These are phyloP conservation scores for Batkoa obscura DNA, from an alignment of 371 early-diverging fungal species.

Conservation along the genomic window DNA sequence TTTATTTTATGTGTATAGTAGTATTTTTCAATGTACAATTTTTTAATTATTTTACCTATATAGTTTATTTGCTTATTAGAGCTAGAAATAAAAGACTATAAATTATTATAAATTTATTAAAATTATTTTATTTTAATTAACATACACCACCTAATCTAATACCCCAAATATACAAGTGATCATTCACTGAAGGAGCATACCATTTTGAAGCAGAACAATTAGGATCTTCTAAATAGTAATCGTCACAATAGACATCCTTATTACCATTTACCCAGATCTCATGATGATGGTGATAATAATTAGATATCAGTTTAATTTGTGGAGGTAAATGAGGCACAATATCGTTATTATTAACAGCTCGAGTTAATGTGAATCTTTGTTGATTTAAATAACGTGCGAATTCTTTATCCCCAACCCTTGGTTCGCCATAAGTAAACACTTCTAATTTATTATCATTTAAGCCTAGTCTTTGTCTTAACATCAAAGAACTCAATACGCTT, in stretches of 20 bases:
- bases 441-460: neutral
- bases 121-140: too few species aligned
- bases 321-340: neutral
- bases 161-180: too few species aligned
- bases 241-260: neutral
- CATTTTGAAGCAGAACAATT: too few species aligned
- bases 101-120: too few species aligned
- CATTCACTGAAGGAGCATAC: too few species aligned
- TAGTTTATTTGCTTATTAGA: too few species aligned
- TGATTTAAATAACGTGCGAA: neutral
- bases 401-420: neutral
- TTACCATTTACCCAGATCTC: neutral
- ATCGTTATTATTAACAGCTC: neutral
- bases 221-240: neutral
- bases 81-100: too few species aligned
- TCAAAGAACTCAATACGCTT: neutral
- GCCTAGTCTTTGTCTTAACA: neutral
- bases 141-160: too few species aligned
- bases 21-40: too few species aligned
- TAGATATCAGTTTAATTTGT: neutral
- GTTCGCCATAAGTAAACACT: neutral
- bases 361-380: neutral
- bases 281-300: neutral
- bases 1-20: too few species aligned
- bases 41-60: too few species aligned